A percentile compares a stretch with the other conserved stretches of the same genome.
Conservation (phyloP, 768 basidiomycete genomes). For the Mycena filopes region DNA sequence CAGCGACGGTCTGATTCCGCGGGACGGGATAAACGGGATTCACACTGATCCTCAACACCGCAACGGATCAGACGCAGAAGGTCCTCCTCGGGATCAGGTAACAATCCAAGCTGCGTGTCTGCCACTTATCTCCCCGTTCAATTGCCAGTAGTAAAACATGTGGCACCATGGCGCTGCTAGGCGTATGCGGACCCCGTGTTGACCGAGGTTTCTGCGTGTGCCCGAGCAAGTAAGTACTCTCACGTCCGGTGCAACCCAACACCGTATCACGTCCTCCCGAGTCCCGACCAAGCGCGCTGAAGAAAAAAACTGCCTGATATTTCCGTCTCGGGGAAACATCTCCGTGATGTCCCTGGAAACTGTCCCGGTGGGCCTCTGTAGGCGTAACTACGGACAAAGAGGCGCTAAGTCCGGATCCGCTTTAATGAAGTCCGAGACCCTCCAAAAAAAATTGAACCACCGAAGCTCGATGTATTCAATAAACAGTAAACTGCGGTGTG, state of each 20-base stretch:
- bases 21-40: too few relatives aligned
- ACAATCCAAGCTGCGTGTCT: neutral
- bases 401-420: conserved; percentile 17
- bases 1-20: conserved; percentile 20
- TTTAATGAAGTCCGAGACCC: neutral
- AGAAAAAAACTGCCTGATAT: conserved; percentile 11
- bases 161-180: neutral
- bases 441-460: conserved; percentile 5
- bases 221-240: neutral
- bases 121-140: neutral
- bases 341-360: conserved; percentile 14
- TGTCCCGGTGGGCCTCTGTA: neutral
- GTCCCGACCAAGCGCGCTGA: too few relatives aligned
- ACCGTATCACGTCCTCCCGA: too few relatives aligned
- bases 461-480: conserved; percentile 22
- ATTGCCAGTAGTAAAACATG: neutral
- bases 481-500: neutral
- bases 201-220: neutral
- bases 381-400: conserved; percentile 1
- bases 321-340: neutral
- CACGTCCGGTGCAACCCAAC: neutral
- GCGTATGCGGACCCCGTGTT: neutral
- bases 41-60: too few relatives aligned
- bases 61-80: conserved; percentile 6
- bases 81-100: neutral